Base-by-base conservation (phyloP, 331 rosid species). In the Quercus lobata region DNA sequence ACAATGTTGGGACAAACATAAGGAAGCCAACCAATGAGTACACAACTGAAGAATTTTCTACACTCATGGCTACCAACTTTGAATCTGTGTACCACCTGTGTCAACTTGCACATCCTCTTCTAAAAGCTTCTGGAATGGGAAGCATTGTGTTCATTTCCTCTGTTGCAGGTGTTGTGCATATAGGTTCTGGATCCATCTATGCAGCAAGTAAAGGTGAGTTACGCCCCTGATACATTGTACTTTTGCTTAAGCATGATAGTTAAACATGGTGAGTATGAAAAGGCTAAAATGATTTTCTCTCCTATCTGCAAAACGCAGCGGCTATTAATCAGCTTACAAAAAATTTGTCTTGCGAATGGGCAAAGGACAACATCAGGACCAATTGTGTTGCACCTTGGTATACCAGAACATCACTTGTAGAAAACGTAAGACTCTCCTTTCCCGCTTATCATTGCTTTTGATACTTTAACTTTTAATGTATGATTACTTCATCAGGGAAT, bases 61-160 rank as follows among this genome's bases (percentile, higher is more conserved):
- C 60, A 41, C 0, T 96, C 58, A 86, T 92, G 89, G 16, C 79
- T 53, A 86, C 97, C 61, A 96, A 96, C 85, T 84, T 93, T 24
- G 98, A 96, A 4, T 91, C 97, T 32, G 68, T 75, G 3, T 92
- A 85, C 84, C 89, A 91, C 76, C 76, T 92, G 17, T 73, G 89
- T 74, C 98, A 90, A 89, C 80, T 94, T 60, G 78, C 91, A 2
- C 69, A 94, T 85, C 78, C 98, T 83, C 97, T 91, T 89, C 86
- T 94, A 24, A 90, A 87, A 89, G 88, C 88, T 14, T 94, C 97
- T 35, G 98, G 93, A 63, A 87, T 66, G 74, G 97, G 97, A 82
- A 95, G 93, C 88, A 60, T 92, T 55, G 97, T 94, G 84, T 92
- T 90, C 84, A 75, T 88, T 78, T 92, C 98, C 34, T 92, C 97